Percentiles rank a stretch among this genome's conserved stretches.
Conservation (phyloP, 2,329 filamentous ascomycete species). For the Colletotrichum cereale region DNA sequence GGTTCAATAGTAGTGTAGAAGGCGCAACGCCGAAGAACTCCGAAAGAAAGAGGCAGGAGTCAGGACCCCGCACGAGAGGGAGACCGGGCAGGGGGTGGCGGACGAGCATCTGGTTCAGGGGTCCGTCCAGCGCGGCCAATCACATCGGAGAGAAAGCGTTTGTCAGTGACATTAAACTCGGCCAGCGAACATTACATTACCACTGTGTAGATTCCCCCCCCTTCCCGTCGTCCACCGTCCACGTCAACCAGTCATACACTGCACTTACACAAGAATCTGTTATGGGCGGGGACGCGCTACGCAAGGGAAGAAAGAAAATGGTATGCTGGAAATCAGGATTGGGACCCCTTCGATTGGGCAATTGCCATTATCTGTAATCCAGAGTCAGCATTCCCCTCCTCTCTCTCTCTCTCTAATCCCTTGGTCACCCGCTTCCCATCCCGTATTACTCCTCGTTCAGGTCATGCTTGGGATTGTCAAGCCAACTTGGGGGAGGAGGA, state of each 20-base stretch:
- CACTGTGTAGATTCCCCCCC: conserved; percentile 11
- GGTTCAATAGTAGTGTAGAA: background rate
- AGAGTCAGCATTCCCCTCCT: conserved; percentile 23
- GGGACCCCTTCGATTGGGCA: conserved; percentile 26
- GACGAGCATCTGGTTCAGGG: background rate
- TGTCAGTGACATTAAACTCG: conserved; percentile 29
- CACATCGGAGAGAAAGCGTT: conserved; percentile 9
- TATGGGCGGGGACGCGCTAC: conserved; percentile 2
- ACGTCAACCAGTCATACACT: conserved; percentile 4
- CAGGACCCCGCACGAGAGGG: conserved; percentile 14
- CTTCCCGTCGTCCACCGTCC: background rate
- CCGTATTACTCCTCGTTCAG: background rate
- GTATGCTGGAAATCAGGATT: conserved; percentile 10
- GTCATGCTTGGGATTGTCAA: conserved; percentile 9
- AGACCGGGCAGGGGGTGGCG: conserved; percentile 8
- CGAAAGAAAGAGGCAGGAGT: conserved; percentile 11
- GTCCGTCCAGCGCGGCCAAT: conserved; percentile 16
- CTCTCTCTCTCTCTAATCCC: background rate
- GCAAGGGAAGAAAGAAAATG: background rate
- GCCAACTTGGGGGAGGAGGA: background rate
- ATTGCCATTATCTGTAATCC: conserved; percentile 13
- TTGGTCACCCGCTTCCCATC: background rate
- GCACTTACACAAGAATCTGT: background rate
- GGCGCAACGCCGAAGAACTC: conserved; percentile 19
- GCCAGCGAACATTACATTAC: conserved; percentile 12